phyloP scores from a whole-genome alignment of 108 stramenopile genomes.

The Fistulifera pelliculosa region DNA sequence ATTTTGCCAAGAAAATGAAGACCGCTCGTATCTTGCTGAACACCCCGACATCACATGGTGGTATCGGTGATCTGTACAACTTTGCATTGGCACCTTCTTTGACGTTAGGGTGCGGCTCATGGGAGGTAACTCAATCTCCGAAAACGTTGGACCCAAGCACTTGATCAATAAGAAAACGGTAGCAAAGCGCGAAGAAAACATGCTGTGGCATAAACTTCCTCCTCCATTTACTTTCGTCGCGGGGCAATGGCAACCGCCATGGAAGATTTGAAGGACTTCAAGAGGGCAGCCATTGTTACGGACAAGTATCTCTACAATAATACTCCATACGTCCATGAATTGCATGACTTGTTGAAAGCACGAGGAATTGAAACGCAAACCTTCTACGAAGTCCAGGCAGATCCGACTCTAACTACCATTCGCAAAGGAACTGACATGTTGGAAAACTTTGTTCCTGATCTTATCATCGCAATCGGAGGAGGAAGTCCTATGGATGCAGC shows the following conservation, averaged over 20 bases:
- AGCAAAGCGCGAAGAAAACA: constrained; percentile 23
- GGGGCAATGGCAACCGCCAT: constrained; percentile 19
- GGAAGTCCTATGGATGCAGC: constrained; percentile 28
- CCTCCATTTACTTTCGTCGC: constrained; percentile 18
- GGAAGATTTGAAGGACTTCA: constrained; percentile 12
- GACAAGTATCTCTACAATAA: constrained; percentile 17
- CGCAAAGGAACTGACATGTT: constrained; percentile 10
- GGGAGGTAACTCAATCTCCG: constrained; percentile 11
- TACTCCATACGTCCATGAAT: constrained; percentile 9
- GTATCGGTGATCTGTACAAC: constrained; percentile 24
- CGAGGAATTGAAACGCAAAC: constrained; percentile 14
- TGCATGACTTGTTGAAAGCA: neutral
- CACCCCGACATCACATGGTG: constrained; percentile 19
- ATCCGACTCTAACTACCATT: constrained; percentile 13
- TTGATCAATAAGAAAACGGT: constrained; percentile 26
- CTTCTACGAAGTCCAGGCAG: constrained; percentile 16
- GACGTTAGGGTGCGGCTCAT: constrained; percentile 22
- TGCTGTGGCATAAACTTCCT: constrained; percentile 20
- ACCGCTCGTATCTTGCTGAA: constrained; percentile 21
- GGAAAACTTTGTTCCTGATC: constrained; percentile 13
- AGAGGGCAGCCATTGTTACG: constrained; percentile 17
- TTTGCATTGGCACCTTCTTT: constrained; percentile 23
- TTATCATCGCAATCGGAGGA: constrained; percentile 21
- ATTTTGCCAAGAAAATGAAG: constrained; percentile 15
- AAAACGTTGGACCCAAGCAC: constrained; percentile 25